A percentile compares a stretch with the other conserved stretches of the same genome.
Evolutionary conservation across 768 basidiomycete genomes (phyloP).

Genomic region (Tulasnella sp.): DNA sequence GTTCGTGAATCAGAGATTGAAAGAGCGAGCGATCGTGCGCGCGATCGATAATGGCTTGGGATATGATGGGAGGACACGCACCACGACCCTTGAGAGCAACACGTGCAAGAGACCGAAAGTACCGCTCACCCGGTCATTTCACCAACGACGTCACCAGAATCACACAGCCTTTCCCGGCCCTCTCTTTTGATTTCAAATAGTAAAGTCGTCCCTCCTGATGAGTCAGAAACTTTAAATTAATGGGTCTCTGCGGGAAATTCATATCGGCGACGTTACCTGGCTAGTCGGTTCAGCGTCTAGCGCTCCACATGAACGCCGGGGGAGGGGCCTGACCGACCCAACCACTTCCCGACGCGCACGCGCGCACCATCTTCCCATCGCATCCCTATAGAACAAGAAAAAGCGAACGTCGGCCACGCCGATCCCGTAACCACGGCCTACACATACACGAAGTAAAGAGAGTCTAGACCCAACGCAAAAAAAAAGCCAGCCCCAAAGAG

Average conservation of each 20-base stretch:
- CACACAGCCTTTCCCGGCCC: neutral
- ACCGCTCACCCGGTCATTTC: neutral
- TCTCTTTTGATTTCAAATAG: neutral
- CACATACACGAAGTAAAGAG: neutral
- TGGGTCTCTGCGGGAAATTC: neutral
- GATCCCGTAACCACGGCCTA: neutral
- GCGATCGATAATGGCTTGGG: neutral
- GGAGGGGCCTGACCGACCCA: neutral
- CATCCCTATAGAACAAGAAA: neutral
- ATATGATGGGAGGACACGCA: neutral
- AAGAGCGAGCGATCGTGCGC: neutral
- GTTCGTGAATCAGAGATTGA: neutral
- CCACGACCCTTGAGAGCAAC: slow-evolving; percentile 6
- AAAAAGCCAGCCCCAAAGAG: neutral
- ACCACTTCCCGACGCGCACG: neutral
- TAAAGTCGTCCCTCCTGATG: neutral
- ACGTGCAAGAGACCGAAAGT: neutral
- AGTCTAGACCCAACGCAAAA: neutral
- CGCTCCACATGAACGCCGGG: neutral
- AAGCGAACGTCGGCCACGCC: neutral
- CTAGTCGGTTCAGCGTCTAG: neutral
- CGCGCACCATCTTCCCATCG: neutral
- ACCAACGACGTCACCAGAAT: neutral
- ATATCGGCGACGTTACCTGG: neutral
- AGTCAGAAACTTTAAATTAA: neutral